Evolutionary conservation across 1,284 basidiomycete species (phyloP).

Genomic region (Athelia psychrophila): DNA sequence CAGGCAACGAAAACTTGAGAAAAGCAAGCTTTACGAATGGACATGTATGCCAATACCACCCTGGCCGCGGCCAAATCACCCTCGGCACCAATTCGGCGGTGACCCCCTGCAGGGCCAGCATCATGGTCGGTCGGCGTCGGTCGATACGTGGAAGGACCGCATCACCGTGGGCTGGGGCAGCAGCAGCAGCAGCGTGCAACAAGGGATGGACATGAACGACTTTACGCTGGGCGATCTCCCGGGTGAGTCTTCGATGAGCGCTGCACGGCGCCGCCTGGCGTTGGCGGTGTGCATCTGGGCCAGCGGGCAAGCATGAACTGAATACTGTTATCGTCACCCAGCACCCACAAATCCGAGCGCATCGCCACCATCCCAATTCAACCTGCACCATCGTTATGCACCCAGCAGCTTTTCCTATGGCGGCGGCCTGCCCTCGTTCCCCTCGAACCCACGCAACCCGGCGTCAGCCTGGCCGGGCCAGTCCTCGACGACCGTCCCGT

Average conservation of each 20-base stretch:
- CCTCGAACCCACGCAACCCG: slow-evolving; percentile 48
- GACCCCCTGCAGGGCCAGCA: slow-evolving; percentile 36
- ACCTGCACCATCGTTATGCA: slow-evolving; percentile 33
- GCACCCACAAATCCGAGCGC: neutral
- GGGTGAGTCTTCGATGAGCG: slow-evolving; percentile 30
- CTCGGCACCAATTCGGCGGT: slow-evolving; percentile 35
- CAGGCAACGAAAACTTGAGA: slow-evolving; percentile 34
- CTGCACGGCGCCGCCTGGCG: slow-evolving; percentile 5
- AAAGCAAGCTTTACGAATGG: slow-evolving; percentile 39
- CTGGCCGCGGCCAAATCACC: slow-evolving; percentile 50
- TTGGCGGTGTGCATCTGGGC: neutral
- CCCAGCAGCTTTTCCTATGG: slow-evolving; percentile 33
- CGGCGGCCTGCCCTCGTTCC: slow-evolving; percentile 42
- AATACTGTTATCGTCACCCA: neutral
- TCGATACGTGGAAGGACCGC: slow-evolving; percentile 48
- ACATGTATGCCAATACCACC: slow-evolving; percentile 47
- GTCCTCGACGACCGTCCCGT: slow-evolving; percentile 44
- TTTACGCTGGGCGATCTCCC: slow-evolving; percentile 35
- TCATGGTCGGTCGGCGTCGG: slow-evolving; percentile 29
- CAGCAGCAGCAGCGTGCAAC: slow-evolving; percentile 12
- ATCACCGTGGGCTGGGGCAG: slow-evolving; percentile 25
- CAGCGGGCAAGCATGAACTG: neutral
- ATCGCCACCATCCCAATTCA: slow-evolving; percentile 24
- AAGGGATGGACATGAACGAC: slow-evolving; percentile 38
- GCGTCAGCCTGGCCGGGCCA: slow-evolving; percentile 42